phyloP scores from a whole-genome alignment of 495 filamentous ascomycete species.

The Penicillium daleae region DNA sequence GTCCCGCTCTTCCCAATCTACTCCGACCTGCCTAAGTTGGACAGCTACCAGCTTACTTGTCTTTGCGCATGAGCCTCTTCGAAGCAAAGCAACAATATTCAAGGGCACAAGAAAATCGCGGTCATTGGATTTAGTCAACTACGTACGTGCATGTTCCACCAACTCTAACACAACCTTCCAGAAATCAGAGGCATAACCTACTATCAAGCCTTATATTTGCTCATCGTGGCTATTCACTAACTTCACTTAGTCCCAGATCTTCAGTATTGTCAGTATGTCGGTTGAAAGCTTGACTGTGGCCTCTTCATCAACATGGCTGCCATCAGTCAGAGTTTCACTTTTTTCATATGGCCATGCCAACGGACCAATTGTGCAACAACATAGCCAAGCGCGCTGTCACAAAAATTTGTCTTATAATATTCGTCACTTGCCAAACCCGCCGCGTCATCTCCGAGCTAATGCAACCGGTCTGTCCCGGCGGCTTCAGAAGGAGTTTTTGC shows the following conservation, averaged over 20 bases:
- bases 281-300: background rate
- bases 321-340: slow-evolving; percentile 7
- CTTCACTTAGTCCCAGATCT: background rate
- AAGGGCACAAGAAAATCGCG: no score
- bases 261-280: background rate
- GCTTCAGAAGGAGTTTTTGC: slow-evolving; percentile 18
- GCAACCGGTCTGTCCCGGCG: slow-evolving; percentile 15
- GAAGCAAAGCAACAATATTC: background rate
- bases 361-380: slow-evolving; percentile 12
- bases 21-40: no score
- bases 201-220: background rate
- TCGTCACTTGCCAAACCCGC: slow-evolving; percentile 20
- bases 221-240: background rate
- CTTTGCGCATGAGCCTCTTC: background rate
- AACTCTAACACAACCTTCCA: background rate
- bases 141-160: background rate
- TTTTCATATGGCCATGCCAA: slow-evolving; percentile 21
- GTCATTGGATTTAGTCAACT: background rate
- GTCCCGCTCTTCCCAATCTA: background rate
- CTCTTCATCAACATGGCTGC: background rate
- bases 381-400: background rate
- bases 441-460: slow-evolving; percentile 12
- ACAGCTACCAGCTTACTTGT: background rate
- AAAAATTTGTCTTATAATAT: slow-evolving; percentile 16
- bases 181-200: background rate